phyloP scores from a whole-genome alignment of 1,284 basidiomycete species.

The Ustanciosporium gigantosporum region DNA sequence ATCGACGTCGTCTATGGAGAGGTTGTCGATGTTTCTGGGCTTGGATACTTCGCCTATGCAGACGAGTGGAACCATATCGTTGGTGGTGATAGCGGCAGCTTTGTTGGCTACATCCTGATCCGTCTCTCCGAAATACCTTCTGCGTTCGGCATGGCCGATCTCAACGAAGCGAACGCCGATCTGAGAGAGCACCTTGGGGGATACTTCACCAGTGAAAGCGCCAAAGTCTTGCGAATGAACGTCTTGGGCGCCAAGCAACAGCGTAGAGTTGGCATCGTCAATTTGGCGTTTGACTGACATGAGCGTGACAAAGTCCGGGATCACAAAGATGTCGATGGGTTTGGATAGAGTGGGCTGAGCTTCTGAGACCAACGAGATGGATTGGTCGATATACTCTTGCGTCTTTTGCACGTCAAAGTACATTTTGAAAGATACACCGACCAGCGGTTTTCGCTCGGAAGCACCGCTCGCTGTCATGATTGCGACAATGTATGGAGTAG shows the following conservation, averaged over 20 bases:
- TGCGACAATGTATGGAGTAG: not conserved
- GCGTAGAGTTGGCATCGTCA: slow-evolving; percentile 1
- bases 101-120: slow-evolving; percentile 48
- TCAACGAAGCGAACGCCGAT: slow-evolving; percentile 49
- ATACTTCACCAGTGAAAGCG: slow-evolving; percentile 55
- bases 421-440: slow-evolving; percentile 57
- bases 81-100: slow-evolving; percentile 30
- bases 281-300: slow-evolving; percentile 16
- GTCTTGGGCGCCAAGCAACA: slow-evolving; percentile 53
- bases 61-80: slow-evolving; percentile 49
- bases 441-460: slow-evolving; percentile 29
- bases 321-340: slow-evolving; percentile 45
- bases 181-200: slow-evolving; percentile 45
- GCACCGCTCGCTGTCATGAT: slow-evolving; percentile 5
- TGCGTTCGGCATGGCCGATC: slow-evolving; percentile 54
- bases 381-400: slow-evolving; percentile 13
- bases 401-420: slow-evolving; percentile 54
- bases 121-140: slow-evolving; percentile 51
- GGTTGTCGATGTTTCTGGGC: slow-evolving; percentile 20
- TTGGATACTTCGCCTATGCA: slow-evolving; percentile 49
- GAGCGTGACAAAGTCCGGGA: slow-evolving; percentile 55
- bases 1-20: slow-evolving; percentile 12
- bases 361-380: slow-evolving; percentile 14
- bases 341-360: slow-evolving; percentile 5
- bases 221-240: slow-evolving; percentile 43